Percentiles rank a stretch among this genome's conserved stretches.
Conservation (phyloP, 2,329 filamentous ascomycete genomes). For the Alternaria conjuncta region DNA sequence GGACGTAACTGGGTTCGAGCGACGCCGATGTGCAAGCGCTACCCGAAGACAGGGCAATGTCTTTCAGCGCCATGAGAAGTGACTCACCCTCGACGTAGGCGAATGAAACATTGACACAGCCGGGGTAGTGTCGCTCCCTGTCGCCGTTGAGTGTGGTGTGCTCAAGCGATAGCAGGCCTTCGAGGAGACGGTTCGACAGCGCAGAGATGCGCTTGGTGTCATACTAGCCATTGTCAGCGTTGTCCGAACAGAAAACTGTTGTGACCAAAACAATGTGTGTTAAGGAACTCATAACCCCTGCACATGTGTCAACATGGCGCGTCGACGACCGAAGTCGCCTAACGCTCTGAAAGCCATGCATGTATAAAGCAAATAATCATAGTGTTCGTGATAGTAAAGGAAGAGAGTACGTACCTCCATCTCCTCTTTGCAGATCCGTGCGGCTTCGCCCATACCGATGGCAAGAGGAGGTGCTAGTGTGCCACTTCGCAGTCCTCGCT, state of each 20-base stretch:
- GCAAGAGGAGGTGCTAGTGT: constrained; percentile 88
- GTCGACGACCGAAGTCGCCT: constrained; percentile 37
- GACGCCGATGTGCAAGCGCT: constrained; percentile 98
- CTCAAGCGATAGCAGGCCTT: constrained; percentile 85
- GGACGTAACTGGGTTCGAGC: constrained; percentile 93
- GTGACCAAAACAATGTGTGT: neutral
- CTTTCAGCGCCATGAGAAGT: constrained; percentile 96
- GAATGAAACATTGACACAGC: constrained; percentile 98
- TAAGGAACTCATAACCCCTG: constrained; percentile 67
- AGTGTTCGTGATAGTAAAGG: constrained; percentile 31
- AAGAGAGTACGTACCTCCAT: constrained; percentile 73
- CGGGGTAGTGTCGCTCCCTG: constrained; percentile 82
- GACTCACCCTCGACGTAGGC: constrained; percentile 98
- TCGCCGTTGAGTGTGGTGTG: constrained; percentile 94
- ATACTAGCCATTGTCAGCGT: constrained; percentile 66
- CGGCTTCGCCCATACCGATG: constrained; percentile 95
- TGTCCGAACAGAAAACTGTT: neutral
- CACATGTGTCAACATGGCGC: constrained; percentile 61
- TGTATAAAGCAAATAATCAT: constrained; percentile 86
- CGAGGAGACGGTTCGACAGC: constrained; percentile 82
- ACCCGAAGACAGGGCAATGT: constrained; percentile 94
- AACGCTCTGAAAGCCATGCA: constrained; percentile 85
- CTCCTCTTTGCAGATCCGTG: constrained; percentile 87
- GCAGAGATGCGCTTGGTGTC: constrained; percentile 83
- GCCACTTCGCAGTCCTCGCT: constrained; percentile 91